Conservation (phyloP, 2,329 filamentous ascomycete species). For the Phialophora verrucosa region DNA sequence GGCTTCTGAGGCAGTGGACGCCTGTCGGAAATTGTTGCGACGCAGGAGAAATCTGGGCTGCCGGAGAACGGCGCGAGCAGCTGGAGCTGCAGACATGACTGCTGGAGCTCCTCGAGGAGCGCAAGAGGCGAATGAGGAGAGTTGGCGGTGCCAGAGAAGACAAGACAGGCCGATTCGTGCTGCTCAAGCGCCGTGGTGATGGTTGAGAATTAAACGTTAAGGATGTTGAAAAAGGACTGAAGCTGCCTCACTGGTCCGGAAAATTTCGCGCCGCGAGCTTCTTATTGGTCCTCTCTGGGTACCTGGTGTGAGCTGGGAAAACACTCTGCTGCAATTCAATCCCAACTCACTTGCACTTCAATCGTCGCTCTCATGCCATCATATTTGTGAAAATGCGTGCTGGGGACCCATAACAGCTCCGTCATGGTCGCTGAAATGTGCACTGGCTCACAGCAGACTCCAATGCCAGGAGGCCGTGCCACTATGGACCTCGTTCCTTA, state of each 20-base stretch:
- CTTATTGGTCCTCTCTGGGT: conserved; percentile 26
- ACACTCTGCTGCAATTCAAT: not conserved
- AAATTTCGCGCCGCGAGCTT: conserved; percentile 22
- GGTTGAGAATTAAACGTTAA: conserved; percentile 40
- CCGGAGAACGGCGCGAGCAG: conserved; percentile 53
- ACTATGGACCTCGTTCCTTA: too few species aligned
- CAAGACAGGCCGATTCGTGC: conserved; percentile 9
- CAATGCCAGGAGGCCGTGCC: not conserved
- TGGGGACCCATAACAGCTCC: not conserved
- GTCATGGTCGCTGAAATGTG: too few species aligned
- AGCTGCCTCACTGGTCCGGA: conserved; percentile 21
- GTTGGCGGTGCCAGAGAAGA: conserved; percentile 34
- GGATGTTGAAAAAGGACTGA: conserved; percentile 40
- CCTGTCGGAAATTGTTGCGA: conserved; percentile 51
- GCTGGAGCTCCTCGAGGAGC: conserved; percentile 34
- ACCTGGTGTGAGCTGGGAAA: conserved; percentile 5
- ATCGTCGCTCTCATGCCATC: not conserved
- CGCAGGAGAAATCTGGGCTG: conserved; percentile 56
- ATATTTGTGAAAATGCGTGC: not conserved
- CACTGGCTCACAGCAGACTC: not conserved
- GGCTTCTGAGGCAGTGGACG: conserved; percentile 54
- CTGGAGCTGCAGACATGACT: conserved; percentile 51
- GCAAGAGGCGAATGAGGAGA: conserved; percentile 18
- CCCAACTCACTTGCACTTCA: conserved; percentile 2
- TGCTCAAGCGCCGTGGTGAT: conserved; percentile 6